phyloP scores from a whole-genome alignment of 164 flowering plant species.

The Platanus orientalis region DNA sequence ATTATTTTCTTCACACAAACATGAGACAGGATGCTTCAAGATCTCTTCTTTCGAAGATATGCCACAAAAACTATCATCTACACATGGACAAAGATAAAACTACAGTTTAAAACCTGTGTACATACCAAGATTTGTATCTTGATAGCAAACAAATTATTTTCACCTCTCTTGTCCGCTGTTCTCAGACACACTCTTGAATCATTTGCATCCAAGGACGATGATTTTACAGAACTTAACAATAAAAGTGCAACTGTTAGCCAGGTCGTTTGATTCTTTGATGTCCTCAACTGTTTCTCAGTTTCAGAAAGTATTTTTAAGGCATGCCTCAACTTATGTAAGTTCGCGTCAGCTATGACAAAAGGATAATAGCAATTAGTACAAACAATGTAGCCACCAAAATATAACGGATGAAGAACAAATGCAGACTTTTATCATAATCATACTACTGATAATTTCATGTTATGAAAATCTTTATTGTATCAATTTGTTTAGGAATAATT shows the following conservation, averaged over 20 bases:
- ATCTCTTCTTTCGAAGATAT: constrained; percentile 44
- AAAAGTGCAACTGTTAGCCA: constrained; percentile 76
- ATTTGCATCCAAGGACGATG: constrained; percentile 32
- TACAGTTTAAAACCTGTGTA: background rate
- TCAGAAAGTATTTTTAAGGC: constrained; percentile 64
- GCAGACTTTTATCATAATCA: too few relatives aligned
- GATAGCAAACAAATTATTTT: constrained; percentile 6
- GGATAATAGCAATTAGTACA: constrained; percentile 11
- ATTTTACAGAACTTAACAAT: constrained; percentile 55
- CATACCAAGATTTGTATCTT: background rate
- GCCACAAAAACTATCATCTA: constrained; percentile 55
- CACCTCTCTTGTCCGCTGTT: constrained; percentile 45
- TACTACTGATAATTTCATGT: too few relatives aligned
- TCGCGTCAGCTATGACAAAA: constrained; percentile 46
- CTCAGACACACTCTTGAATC: constrained; percentile 32
- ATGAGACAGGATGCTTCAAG: constrained; percentile 30
- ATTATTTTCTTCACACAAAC: constrained; percentile 27
- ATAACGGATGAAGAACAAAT: too few relatives aligned
- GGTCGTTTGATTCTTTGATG: constrained; percentile 56
- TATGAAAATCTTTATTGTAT: too few relatives aligned
- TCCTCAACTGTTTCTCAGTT: constrained; percentile 60
- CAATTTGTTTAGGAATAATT: too few relatives aligned
- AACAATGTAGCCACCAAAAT: background rate
- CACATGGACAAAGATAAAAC: constrained; percentile 9
- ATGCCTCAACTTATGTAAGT: constrained; percentile 45